Conservation (phyloP, 225 moss, liverwort and hornwort species). For the Takakia lepidozioides region DNA sequence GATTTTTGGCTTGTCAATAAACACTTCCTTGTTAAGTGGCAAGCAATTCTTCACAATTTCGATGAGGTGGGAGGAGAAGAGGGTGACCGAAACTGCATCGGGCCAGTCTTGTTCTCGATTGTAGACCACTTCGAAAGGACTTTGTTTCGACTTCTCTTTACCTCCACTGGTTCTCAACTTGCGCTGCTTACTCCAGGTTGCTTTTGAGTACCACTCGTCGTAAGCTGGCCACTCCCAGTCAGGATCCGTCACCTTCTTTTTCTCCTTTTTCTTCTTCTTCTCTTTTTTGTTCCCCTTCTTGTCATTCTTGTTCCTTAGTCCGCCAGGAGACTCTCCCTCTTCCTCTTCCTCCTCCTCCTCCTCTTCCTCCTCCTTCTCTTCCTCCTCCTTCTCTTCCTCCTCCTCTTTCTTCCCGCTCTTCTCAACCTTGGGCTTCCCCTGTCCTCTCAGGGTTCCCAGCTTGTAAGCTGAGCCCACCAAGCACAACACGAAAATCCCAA, state of each 20-base stretch:
- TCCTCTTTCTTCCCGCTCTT: no score
- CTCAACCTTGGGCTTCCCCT: no score
- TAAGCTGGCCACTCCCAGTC: constrained; percentile 43
- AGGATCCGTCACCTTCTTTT: constrained; percentile 19
- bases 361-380: no score
- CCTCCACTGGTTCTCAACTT: constrained; percentile 11
- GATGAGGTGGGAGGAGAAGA: constrained; percentile 17
- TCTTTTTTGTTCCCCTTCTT: not conserved
- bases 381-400: no score
- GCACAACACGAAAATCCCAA: no score
- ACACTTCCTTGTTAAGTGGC: constrained; percentile 18
- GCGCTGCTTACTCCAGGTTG: constrained; percentile 11
- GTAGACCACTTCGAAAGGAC: constrained; percentile 24
- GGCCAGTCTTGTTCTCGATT: constrained; percentile 17
- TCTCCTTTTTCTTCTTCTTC: constrained; percentile 9
- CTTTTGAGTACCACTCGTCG: constrained; percentile 12
- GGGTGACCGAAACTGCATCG: constrained; percentile 14
- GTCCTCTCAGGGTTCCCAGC: no score
- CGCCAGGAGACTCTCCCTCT: no score
- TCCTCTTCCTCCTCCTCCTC: no score
- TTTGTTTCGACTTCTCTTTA: not conserved
- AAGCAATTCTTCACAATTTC: constrained; percentile 14
- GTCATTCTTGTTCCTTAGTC: no score
- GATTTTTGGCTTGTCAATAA: constrained; percentile 6
- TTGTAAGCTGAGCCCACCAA: no score